A percentile compares a stretch with the other conserved stretches of the same genome.
Conservation (phyloP, 2,329 filamentous ascomycete species). For the Alternaria brassicicola region DNA sequence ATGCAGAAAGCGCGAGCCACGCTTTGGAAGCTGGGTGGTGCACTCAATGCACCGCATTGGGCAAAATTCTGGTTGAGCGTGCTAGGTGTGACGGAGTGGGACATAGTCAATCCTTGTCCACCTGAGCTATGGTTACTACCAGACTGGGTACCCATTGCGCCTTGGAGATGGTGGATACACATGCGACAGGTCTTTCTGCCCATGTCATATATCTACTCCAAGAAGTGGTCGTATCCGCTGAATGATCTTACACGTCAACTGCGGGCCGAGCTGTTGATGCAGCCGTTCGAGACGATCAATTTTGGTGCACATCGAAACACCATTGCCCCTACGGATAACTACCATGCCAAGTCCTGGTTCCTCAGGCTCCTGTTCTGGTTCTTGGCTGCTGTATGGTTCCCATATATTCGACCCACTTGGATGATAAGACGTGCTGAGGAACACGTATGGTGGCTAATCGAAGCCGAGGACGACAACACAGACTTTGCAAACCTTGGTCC, state of each 20-base stretch:
- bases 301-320: slow-evolving; percentile 81
- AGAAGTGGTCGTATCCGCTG: slow-evolving; percentile 76
- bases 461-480: slow-evolving; percentile 93
- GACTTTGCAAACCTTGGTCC: slow-evolving; percentile 85
- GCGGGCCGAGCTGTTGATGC: slow-evolving; percentile 79
- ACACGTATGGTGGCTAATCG: slow-evolving; percentile 81
- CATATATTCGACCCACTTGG: slow-evolving; percentile 70
- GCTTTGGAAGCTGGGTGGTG: slow-evolving; percentile 85
- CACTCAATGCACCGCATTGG: slow-evolving; percentile 87
- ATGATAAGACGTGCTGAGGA: slow-evolving; percentile 76
- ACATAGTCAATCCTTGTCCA: slow-evolving; percentile 91
- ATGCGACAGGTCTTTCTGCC: slow-evolving; percentile 95
- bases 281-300: slow-evolving; percentile 77
- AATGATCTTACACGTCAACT: slow-evolving; percentile 75
- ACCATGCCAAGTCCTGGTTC: slow-evolving; percentile 87
- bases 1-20: slow-evolving; percentile 85
- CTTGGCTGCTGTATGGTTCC: slow-evolving; percentile 79
- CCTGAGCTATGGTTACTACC: slow-evolving; percentile 93
- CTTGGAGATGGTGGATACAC: slow-evolving; percentile 98
- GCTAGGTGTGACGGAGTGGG: slow-evolving; percentile 83
- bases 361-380: slow-evolving; percentile 80
- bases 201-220: slow-evolving; percentile 90
- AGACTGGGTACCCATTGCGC: slow-evolving; percentile 86
- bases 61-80: slow-evolving; percentile 94
- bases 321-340: slow-evolving; percentile 82